These are phyloP conservation scores for Diaporthe citri DNA, from an alignment of 2,329 filamentous ascomycete genomes.

Conservation along the genomic window DNA sequence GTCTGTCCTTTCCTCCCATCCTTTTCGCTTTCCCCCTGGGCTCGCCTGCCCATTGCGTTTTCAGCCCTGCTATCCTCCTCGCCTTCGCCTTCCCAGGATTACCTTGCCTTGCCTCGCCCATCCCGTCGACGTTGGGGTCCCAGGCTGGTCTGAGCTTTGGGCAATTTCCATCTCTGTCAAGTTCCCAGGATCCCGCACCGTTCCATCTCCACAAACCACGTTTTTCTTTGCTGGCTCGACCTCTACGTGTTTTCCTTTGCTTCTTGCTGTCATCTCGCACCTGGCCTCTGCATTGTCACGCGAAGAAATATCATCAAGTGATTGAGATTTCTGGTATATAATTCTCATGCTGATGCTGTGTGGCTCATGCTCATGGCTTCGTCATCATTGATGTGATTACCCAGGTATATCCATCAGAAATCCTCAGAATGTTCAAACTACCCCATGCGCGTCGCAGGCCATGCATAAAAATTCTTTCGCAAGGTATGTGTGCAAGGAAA, in stretches of 20 bases:
- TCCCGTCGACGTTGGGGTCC: constrained; percentile 5
- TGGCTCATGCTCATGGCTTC: constrained; percentile 39
- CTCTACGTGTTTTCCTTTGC: constrained; percentile 12
- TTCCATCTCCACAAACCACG: constrained; percentile 32
- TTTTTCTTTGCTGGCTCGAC: constrained; percentile 20
- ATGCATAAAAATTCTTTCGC: constrained; percentile 39
- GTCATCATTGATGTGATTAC: constrained; percentile 41
- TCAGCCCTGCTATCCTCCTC: background rate
- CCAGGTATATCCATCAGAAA: constrained; percentile 40
- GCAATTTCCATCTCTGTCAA: constrained; percentile 25
- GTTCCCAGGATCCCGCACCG: constrained; percentile 15
- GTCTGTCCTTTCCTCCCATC: background rate
- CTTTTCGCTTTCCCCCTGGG: background rate
- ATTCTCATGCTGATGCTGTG: constrained; percentile 38
- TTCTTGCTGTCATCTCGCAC: background rate
- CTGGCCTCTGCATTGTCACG: background rate
- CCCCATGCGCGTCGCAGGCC: constrained; percentile 37
- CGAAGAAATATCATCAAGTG: background rate
- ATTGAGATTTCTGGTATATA: constrained; percentile 30
- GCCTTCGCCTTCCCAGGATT: background rate
- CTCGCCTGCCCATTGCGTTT: background rate
- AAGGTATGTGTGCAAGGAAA: constrained; percentile 33
- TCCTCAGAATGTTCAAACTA: constrained; percentile 39
- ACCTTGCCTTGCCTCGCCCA: background rate
- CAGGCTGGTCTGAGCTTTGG: constrained; percentile 29